phyloP scores from a whole-genome alignment of 176 grass and related monocot genomes.

The Lolium rigidum region DNA sequence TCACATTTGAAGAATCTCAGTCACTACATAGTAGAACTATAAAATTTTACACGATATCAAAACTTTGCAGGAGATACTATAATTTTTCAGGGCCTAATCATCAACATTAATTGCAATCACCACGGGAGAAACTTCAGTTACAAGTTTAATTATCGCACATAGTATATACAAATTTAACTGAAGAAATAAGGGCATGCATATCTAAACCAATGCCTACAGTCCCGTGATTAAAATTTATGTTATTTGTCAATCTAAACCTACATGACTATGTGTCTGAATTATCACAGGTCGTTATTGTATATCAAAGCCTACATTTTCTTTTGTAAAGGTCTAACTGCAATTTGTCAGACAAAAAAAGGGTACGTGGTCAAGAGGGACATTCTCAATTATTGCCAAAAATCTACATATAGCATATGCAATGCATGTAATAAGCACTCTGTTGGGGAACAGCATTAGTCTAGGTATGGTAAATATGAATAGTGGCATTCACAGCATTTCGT shows the following conservation, averaged over 20 bases:
- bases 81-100: constrained; percentile 4
- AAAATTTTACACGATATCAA: no score
- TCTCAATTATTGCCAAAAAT: neutral
- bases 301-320: constrained; percentile 8
- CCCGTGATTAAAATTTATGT: neutral
- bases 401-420: neutral
- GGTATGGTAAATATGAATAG: neutral
- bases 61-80: no score
- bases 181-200: constrained; percentile 17
- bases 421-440: neutral
- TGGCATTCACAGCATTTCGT: neutral
- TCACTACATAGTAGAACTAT: neutral
- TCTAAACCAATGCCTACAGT: constrained; percentile 6
- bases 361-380: neutral
- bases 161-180: neutral
- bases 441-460: neutral
- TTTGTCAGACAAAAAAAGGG: neutral
- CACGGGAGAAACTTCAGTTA: neutral
- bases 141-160: neutral
- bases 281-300: neutral
- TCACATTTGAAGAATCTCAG: neutral
- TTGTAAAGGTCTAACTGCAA: constrained; percentile 3
- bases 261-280: neutral
- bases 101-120: neutral
- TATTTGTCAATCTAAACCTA: neutral